phyloP scores from a whole-genome alignment of 208 protist species.

The Trypanosoma mega region DNA sequence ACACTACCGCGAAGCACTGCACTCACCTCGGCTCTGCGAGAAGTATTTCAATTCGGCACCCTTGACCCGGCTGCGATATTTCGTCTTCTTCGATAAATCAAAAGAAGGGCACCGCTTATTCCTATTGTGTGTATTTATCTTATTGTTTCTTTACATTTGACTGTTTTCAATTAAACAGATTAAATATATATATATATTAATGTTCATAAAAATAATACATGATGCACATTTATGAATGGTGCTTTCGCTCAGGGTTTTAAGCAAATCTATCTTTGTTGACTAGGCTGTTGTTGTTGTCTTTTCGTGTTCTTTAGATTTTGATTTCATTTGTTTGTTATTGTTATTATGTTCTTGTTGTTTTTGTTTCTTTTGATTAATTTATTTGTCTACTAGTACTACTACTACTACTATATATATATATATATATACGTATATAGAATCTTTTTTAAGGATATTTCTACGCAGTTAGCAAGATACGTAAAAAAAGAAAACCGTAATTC shows the following conservation, averaged over 20 bases:
- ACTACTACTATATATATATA: not conserved
- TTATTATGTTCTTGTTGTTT: not conserved
- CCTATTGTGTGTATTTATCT: not conserved
- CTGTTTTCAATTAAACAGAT: no score
- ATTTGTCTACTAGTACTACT: not conserved
- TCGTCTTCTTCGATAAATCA: conserved; percentile 25
- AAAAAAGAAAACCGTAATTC: no score
- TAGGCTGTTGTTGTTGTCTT: not conserved
- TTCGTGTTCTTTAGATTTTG: conserved; percentile 7
- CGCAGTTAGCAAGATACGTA: no score
- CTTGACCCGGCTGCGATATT: conserved; percentile 63
- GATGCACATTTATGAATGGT: no score
- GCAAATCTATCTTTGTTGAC: not conserved
- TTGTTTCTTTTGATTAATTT: not conserved
- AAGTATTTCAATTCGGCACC: conserved; percentile 72
- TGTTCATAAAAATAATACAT: not conserved
- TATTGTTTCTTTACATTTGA: not conserved
- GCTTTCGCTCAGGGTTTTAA: no score
- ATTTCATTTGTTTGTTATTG: not conserved
- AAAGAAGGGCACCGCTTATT: not conserved
- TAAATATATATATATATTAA: not conserved
- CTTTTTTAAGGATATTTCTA: no score
- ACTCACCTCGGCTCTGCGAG: conserved; percentile 64
- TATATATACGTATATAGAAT: no score
- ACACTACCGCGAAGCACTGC: conserved; percentile 63